phyloP scores from a whole-genome alignment of 345 rosid species.

The Eucalyptus marginata region DNA sequence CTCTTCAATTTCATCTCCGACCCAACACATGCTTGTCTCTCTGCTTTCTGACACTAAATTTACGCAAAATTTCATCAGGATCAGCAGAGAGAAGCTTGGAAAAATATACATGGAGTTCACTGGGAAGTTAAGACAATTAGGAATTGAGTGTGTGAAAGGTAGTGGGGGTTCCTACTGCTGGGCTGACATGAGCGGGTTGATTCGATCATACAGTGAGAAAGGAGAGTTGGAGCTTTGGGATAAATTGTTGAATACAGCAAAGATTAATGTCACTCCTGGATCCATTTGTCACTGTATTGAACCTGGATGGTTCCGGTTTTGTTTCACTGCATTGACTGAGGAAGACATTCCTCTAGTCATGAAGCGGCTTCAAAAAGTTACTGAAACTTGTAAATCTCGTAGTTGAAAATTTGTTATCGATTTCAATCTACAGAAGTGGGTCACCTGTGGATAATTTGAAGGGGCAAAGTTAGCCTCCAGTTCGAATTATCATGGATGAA shows the following conservation, averaged over 20 bases:
- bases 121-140: slow-evolving; percentile 50
- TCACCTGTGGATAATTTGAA: background rate
- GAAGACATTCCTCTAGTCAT: slow-evolving; percentile 53
- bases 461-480: background rate
- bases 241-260: slow-evolving; percentile 55
- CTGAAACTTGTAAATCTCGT: slow-evolving; percentile 50
- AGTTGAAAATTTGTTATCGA: slow-evolving; percentile 23
- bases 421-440: background rate
- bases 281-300: slow-evolving; percentile 89
- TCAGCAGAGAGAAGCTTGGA: slow-evolving; percentile 39
- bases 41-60: slow-evolving; percentile 47
- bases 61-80: slow-evolving; percentile 26
- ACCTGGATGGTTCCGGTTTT: slow-evolving; percentile 88
- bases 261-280: slow-evolving; percentile 74
- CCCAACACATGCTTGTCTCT: slow-evolving; percentile 49
- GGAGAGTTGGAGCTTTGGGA: slow-evolving; percentile 96
- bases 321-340: slow-evolving; percentile 56
- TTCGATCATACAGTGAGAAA: slow-evolving; percentile 64
- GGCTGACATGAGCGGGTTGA: slow-evolving; percentile 78
- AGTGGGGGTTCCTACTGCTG: slow-evolving; percentile 78
- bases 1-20: slow-evolving; percentile 64
- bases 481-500: background rate
- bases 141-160: slow-evolving; percentile 48
- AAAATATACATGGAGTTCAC: slow-evolving; percentile 20
- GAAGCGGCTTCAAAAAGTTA: slow-evolving; percentile 47